Evolutionary conservation across 2,329 filamentous ascomycete genomes (phyloP).

Genomic region (Calonectria henricotiae): DNA sequence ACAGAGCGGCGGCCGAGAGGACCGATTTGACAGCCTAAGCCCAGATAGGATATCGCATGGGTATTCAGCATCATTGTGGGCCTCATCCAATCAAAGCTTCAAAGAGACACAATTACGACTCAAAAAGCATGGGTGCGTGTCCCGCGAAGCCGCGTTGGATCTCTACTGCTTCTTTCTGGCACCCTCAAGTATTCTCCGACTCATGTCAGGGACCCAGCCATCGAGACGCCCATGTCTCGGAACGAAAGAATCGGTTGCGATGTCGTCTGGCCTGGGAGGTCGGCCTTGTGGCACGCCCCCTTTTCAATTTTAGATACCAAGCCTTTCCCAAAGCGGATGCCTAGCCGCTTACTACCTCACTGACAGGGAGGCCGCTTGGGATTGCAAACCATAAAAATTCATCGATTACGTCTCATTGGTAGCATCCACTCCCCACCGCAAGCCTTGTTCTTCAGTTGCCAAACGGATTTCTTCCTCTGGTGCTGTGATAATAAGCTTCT

Average conservation of each 20-base stretch:
- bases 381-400: background rate
- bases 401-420: background rate
- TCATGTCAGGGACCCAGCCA: too few relatives aligned
- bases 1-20: background rate
- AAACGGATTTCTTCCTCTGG: background rate
- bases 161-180: background rate
- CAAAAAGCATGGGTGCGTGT: background rate
- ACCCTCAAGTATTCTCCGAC: background rate
- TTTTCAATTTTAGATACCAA: constrained; percentile 12
- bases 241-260: too few relatives aligned
- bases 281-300: background rate
- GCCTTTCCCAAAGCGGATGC: constrained; percentile 2
- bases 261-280: too few relatives aligned
- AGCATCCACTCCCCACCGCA: background rate
- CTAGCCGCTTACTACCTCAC: background rate
- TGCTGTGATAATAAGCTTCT: background rate
- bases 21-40: background rate
- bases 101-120: constrained; percentile 1
- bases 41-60: constrained; percentile 9
- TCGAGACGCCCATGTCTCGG: too few relatives aligned
- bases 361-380: background rate
- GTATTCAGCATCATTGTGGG: background rate
- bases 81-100: constrained; percentile 1
- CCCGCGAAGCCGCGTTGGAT: background rate
- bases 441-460: background rate